Evolutionary conservation across 2,329 filamentous ascomycete genomes (phyloP).

Genomic region (Scedosporium apiospermum): DNA sequence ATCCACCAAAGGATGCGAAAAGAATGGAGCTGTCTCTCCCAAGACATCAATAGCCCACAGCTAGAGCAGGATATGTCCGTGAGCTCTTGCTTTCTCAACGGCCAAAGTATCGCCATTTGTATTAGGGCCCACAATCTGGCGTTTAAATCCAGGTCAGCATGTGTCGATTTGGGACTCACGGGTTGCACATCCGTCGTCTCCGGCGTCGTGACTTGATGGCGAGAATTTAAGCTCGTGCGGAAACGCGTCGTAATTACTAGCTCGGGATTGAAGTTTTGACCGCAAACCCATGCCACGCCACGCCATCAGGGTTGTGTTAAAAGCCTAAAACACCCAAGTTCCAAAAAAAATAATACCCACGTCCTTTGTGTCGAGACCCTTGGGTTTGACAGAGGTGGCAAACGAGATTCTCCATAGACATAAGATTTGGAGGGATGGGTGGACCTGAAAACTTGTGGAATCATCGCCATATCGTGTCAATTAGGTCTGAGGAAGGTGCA

Average conservation of each 20-base stretch:
- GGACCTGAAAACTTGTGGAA: constrained; percentile 22
- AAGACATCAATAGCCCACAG: too few species aligned
- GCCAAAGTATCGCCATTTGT: too few species aligned
- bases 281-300: not conserved
- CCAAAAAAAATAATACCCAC: not conserved
- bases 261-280: not conserved
- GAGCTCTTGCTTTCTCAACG: too few species aligned
- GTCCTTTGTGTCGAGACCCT: constrained; percentile 3
- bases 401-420: not conserved
- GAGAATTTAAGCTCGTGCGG: not conserved
- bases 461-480: not conserved
- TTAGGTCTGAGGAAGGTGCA: not conserved
- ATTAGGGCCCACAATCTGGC: too few species aligned
- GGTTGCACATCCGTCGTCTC: not conserved
- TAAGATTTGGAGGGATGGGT: constrained; percentile 11
- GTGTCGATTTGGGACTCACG: not conserved
- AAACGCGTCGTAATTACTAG: constrained; percentile 11
- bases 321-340: not conserved
- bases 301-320: not conserved
- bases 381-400: not conserved
- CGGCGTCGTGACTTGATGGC: not conserved
- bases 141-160: too few species aligned
- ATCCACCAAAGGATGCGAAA: too few species aligned
- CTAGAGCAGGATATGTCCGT: too few species aligned
- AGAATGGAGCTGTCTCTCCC: too few species aligned